Conservation (phyloP, 805 yeast genomes). For the Candida hungchunana region DNA sequence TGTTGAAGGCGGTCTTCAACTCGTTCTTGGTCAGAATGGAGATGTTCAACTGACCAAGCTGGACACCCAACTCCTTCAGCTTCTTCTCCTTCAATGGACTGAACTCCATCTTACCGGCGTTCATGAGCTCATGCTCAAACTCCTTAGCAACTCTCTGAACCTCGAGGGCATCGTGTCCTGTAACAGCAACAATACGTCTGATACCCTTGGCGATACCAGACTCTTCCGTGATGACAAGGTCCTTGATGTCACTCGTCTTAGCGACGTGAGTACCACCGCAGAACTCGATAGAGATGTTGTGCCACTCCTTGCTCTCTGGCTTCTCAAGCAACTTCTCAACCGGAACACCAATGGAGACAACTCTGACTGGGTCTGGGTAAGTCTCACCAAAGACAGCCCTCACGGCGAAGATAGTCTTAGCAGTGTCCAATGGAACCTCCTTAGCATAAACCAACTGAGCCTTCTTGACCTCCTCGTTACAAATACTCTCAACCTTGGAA, state of each 20-base stretch:
- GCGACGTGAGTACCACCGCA: conserved; percentile 99
- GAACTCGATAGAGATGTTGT: conserved; percentile 78
- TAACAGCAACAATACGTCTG: conserved; percentile 95
- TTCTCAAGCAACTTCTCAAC: conserved; percentile 73
- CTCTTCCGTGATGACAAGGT: conserved; percentile 86
- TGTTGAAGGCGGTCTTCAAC: conserved; percentile 67
- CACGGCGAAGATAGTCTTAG: conserved; percentile 73
- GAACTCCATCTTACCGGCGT: conserved; percentile 59
- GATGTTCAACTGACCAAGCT: conserved; percentile 75
- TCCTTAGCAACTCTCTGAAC: conserved; percentile 83
- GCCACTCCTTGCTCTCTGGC: conserved; percentile 77
- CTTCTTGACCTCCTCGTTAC: conserved; percentile 65
- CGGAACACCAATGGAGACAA: conserved; percentile 90
- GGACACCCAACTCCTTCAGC: conserved; percentile 80
- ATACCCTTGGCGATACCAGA: conserved; percentile 98
- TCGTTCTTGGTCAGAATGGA: conserved; percentile 77
- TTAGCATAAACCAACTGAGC: conserved; percentile 74
- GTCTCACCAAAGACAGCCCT: conserved; percentile 99
- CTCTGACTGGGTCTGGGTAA: conserved; percentile 98
- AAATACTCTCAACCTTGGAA: conserved; percentile 67
- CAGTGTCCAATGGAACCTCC: conserved; percentile 72
- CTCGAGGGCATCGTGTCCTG: conserved; percentile 85
- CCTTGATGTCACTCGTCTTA: conserved; percentile 90
- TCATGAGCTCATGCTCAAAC: conserved; percentile 56
- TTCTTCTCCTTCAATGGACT: conserved; percentile 76